Evolutionary conservation across 805 yeast species (phyloP).

Genomic region (Saccharomyces paradoxus): DNA sequence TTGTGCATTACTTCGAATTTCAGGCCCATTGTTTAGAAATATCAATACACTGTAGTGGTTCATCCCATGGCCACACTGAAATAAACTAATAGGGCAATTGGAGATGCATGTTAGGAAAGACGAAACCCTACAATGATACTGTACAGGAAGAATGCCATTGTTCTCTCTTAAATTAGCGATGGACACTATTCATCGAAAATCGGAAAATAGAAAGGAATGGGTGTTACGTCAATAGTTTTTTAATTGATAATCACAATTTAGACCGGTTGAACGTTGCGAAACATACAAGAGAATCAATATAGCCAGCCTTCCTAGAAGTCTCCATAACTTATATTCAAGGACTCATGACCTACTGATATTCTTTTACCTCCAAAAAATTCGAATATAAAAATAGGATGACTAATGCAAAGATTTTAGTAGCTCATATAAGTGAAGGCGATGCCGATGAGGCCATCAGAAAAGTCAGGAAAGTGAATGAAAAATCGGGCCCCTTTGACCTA

Average conservation of each 20-base stretch:
- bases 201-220: neutral
- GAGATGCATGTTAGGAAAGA: no score
- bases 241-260: neutral
- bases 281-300: neutral
- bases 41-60: no score
- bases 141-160: neutral
- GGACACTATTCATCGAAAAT: neutral
- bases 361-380: neutral
- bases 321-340: neutral
- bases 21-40: neutral
- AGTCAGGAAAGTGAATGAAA: conserved; percentile 42
- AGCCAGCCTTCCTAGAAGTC: no score
- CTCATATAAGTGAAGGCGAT: conserved; percentile 12
- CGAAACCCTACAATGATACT: neutral
- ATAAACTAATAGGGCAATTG: neutral
- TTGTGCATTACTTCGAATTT: neutral
- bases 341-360: neutral
- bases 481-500: conserved; percentile 60
- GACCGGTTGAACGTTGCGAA: neutral
- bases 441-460: conserved; percentile 33
- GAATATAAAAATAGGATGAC: conserved; percentile 2
- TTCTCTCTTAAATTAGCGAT: neutral
- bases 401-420: conserved; percentile 8
- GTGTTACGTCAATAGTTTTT: neutral
- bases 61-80: neutral